phyloP scores from a whole-genome alignment of 139 green algal genomes.

The Pleodorina starrii region DNA sequence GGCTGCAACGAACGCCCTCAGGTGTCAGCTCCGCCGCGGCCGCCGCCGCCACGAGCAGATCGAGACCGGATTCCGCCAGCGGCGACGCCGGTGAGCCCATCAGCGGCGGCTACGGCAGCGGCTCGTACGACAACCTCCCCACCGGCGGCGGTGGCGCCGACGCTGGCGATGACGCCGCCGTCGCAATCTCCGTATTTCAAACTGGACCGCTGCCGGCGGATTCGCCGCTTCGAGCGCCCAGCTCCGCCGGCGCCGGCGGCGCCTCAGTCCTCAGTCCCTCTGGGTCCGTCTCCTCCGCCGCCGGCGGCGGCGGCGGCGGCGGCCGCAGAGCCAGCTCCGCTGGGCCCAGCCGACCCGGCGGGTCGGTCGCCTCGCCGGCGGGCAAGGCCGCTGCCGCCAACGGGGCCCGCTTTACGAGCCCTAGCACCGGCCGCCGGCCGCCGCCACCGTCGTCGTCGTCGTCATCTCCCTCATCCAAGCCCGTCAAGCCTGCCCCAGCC shows the following conservation, averaged over 20 bases:
- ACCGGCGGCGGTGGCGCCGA: background rate
- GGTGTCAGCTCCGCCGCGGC: background rate
- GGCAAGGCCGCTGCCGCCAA: background rate
- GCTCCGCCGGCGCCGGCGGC: background rate
- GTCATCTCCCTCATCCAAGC: background rate
- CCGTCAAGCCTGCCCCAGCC: background rate
- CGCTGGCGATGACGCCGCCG: background rate
- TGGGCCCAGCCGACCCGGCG: background rate
- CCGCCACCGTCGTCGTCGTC: background rate
- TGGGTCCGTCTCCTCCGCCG: background rate
- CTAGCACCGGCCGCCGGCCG: background rate
- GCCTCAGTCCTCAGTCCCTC: too few relatives aligned
- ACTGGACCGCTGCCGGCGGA: slow-evolving; percentile 31
- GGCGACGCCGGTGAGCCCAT: background rate
- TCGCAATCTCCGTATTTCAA: slow-evolving; percentile 53
- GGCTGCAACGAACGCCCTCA: slow-evolving; percentile 5
- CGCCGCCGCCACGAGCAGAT: background rate
- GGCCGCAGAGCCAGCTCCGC: slow-evolving; percentile 7
- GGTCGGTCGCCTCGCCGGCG: background rate
- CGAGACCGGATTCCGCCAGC: too few relatives aligned
- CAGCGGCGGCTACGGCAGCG: background rate
- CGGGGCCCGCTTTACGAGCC: slow-evolving; percentile 18
- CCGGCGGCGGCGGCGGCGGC: background rate
- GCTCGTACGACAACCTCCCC: background rate
- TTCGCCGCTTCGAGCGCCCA: slow-evolving; percentile 43